These are phyloP conservation scores for Trichoderma koningii DNA, from an alignment of 2,329 filamentous ascomycete genomes.

Conservation along the genomic window DNA sequence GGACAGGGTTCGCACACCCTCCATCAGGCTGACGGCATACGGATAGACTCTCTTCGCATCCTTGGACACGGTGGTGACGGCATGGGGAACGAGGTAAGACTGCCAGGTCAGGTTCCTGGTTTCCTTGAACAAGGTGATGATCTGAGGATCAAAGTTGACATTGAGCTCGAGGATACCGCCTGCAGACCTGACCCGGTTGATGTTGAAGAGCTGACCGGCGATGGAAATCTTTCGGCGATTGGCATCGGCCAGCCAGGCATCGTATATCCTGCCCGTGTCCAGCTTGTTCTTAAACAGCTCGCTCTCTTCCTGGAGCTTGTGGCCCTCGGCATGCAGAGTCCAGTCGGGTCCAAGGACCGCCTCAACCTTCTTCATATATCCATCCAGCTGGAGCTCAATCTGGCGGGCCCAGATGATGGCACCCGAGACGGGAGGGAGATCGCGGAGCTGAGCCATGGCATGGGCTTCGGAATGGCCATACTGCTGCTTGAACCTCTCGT, in stretches of 20 bases:
- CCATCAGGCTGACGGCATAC: slow-evolving; percentile 97
- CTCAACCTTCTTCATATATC: slow-evolving; percentile 99
- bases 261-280: slow-evolving; percentile 89
- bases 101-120: slow-evolving; percentile 95
- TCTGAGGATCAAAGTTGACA: slow-evolving; percentile 96
- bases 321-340: slow-evolving; percentile 90
- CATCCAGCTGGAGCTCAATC: slow-evolving; percentile 92
- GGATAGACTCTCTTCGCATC: slow-evolving; percentile 99
- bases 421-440: slow-evolving; percentile 92
- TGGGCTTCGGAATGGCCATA: slow-evolving; percentile 98
- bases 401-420: slow-evolving; percentile 98
- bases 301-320: slow-evolving; percentile 89
- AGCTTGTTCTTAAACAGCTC: slow-evolving; percentile 95
- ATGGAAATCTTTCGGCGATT: slow-evolving; percentile 87
- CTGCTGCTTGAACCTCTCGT: slow-evolving; percentile 97
- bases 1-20: slow-evolving; percentile 90
- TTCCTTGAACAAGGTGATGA: slow-evolving; percentile 98
- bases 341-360: slow-evolving; percentile 94
- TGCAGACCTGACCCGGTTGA: slow-evolving; percentile 83
- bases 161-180: slow-evolving; percentile 84
- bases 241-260: slow-evolving; percentile 92
- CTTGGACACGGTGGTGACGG: slow-evolving; percentile 93
- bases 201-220: slow-evolving; percentile 86
- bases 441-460: slow-evolving; percentile 95
- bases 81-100: slow-evolving; percentile 89